A percentile compares a stretch with the other conserved stretches of the same genome.
phyloP scores from a whole-genome alignment of 108 stramenopile genomes.

The Fistulifera solaris region DNA sequence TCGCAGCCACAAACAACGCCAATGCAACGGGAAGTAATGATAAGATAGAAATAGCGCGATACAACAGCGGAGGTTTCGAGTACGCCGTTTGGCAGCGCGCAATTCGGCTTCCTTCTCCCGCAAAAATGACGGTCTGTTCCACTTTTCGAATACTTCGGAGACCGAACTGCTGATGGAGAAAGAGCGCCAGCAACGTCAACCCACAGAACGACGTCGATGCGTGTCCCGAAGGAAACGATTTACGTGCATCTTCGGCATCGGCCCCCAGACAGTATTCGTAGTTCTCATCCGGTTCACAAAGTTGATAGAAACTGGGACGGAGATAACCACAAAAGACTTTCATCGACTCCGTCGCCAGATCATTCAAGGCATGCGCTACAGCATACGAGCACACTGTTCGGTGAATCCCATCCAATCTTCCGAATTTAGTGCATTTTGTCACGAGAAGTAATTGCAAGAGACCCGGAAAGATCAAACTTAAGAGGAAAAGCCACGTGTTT shows the following conservation, averaged over 20 bases:
- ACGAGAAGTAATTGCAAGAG: slow-evolving; percentile 1
- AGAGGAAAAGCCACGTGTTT: neutral
- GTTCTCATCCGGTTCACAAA: slow-evolving; percentile 34
- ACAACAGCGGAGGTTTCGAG: neutral
- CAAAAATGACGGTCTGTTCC: neutral
- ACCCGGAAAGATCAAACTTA: slow-evolving; percentile 1
- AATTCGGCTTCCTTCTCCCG: neutral
- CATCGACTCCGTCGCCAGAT: slow-evolving; percentile 18
- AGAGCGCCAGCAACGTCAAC: slow-evolving; percentile 29
- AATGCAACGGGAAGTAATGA: slow-evolving; percentile 26
- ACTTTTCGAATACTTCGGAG: slow-evolving; percentile 2
- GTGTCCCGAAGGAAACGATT: slow-evolving; percentile 55
- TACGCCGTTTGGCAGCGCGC: neutral
- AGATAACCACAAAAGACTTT: slow-evolving; percentile 48
- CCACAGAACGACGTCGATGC: slow-evolving; percentile 33
- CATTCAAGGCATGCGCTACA: slow-evolving; percentile 22
- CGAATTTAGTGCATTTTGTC: neutral
- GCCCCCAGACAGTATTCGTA: slow-evolving; percentile 17
- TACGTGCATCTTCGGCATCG: slow-evolving; percentile 14
- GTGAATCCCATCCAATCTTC: slow-evolving; percentile 17
- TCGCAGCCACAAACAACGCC: slow-evolving; percentile 39
- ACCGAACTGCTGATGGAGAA: slow-evolving; percentile 24
- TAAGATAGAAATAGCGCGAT: slow-evolving; percentile 14
- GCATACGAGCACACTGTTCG: slow-evolving; percentile 29
- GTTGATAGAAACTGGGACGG: slow-evolving; percentile 41